A percentile compares a stretch with the other conserved stretches of the same genome.
Conservation (phyloP, 257 asterid genomes). For the Gentiana straminea region DNA sequence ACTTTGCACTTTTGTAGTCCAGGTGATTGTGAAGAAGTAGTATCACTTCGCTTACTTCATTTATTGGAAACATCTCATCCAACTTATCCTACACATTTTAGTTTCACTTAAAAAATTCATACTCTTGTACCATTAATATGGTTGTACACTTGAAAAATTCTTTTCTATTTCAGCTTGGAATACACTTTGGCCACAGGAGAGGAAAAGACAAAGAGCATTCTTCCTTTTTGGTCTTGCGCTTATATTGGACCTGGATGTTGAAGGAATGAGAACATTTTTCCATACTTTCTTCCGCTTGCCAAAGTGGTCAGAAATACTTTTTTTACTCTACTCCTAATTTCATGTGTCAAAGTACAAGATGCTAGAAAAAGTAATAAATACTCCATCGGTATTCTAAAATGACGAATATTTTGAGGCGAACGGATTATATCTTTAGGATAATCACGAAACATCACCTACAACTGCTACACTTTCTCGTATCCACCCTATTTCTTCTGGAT, state of each 20-base stretch:
- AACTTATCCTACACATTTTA: no score
- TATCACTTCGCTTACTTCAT: no score
- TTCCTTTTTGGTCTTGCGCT: constrained; percentile 97
- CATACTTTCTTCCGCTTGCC: constrained; percentile 81
- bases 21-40: no score
- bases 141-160: no score
- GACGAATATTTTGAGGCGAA: neutral
- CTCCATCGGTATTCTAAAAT: no score
- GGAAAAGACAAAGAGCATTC: constrained; percentile 90
- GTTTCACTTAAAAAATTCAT: no score
- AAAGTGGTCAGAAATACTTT: constrained; percentile 46
- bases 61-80: no score
- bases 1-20: no score
- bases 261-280: constrained; percentile 82
- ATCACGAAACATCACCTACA: no score
- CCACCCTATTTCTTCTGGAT: neutral
- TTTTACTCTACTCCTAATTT: neutral
- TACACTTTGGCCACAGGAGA: constrained; percentile 92
- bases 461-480: no score
- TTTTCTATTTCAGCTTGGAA: constrained; percentile 64
- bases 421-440: neutral
- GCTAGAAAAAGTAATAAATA: no score
- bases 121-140: no score
- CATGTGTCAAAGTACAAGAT: neutral
- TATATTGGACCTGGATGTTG: constrained; percentile 74